Conservation (phyloP, 1,139 yeast species). For the Taiozyma sp. region DNA sequence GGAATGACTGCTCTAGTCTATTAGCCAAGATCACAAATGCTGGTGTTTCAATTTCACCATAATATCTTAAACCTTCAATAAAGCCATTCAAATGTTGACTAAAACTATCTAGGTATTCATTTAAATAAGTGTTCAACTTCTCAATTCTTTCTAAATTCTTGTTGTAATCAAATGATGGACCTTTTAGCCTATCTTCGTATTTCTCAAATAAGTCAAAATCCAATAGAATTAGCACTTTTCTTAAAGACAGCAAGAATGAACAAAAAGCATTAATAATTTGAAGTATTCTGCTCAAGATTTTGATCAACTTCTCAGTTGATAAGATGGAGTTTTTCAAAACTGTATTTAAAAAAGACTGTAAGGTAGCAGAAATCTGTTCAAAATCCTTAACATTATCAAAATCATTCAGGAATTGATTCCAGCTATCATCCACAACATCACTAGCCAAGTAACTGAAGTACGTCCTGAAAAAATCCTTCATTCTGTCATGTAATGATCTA, state of each 20-base stretch:
- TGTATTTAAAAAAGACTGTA: constrained; percentile 58
- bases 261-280: constrained; percentile 49
- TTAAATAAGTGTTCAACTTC: constrained; percentile 43
- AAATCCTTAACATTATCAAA: constrained; percentile 37
- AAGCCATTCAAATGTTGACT: constrained; percentile 49
- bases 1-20: constrained; percentile 37
- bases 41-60: constrained; percentile 62
- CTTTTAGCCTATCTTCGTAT: constrained; percentile 35
- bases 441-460: constrained; percentile 50
- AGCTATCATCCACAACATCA: constrained; percentile 58
- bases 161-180: constrained; percentile 33
- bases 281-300: constrained; percentile 40
- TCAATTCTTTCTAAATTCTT: constrained; percentile 38
- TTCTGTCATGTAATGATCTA: constrained; percentile 52
- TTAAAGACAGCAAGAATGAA: constrained; percentile 46
- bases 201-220: constrained; percentile 40
- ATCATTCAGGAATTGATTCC: constrained; percentile 34
- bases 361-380: constrained; percentile 41
- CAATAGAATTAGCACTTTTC: constrained; percentile 50
- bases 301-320: constrained; percentile 52
- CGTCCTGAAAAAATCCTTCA: constrained; percentile 55
- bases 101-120: constrained; percentile 49
- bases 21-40: constrained; percentile 48
- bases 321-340: constrained; percentile 64
- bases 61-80: constrained; percentile 46